Conservation (phyloP, 805 yeast species). For the Nadsonia fulvescens region DNA sequence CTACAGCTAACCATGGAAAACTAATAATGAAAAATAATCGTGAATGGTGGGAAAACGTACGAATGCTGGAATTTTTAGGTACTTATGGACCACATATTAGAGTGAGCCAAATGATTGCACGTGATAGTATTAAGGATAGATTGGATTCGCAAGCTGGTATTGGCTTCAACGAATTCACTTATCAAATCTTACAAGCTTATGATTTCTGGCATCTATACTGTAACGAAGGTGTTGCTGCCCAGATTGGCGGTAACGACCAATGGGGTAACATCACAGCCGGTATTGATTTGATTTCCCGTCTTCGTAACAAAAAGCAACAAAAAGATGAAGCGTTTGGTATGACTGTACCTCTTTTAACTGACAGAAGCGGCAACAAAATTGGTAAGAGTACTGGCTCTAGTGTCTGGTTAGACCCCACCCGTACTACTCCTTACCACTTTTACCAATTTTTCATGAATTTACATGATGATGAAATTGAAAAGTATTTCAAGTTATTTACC, state of each 20-base stretch:
- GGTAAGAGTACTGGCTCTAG: conserved; percentile 90
- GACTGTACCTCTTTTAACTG: conserved; percentile 79
- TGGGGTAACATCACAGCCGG: conserved; percentile 98
- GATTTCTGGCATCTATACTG: conserved; percentile 73
- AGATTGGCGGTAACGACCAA: conserved; percentile 91
- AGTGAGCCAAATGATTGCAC: conserved; percentile 68
- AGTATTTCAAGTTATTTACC: conserved; percentile 60
- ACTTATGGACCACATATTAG: conserved; percentile 63
- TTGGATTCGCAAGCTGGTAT: conserved; percentile 53
- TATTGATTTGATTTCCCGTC: conserved; percentile 35
- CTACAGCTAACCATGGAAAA: conserved; percentile 26
- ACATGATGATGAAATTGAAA: conserved; percentile 57
- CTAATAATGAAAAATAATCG: conserved; percentile 50
- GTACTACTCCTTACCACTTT: conserved; percentile 65
- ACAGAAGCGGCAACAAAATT: conserved; percentile 80
- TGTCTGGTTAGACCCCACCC: conserved; percentile 56
- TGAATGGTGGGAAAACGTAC: conserved; percentile 71
- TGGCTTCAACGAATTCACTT: conserved; percentile 87
- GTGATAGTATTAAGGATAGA: conserved; percentile 74
- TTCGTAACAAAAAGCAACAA: conserved; percentile 10
- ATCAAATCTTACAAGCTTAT: conserved; percentile 83
- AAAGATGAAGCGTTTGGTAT: conserved; percentile 40
- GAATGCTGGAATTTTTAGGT: conserved; percentile 62
- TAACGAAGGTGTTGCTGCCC: conserved; percentile 41
- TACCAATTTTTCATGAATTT: conserved; percentile 74